Base-by-base conservation (phyloP, 495 filamentous ascomycete genomes). In the Aspergillus indologenus region DNA sequence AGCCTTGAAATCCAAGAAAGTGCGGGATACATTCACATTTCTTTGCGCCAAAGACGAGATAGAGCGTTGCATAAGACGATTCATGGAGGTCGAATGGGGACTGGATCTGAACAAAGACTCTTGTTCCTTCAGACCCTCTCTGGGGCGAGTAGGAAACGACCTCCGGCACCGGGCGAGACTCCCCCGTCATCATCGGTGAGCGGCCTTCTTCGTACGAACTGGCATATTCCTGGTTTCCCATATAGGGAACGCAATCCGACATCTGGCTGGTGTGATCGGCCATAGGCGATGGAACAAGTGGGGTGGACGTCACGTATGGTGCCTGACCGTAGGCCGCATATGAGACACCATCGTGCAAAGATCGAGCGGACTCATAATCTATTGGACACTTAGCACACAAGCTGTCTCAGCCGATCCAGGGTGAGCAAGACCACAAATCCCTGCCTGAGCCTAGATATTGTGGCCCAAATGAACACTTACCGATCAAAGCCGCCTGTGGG, bases 31-130 rank as follows among this genome's bases (percentile, higher is more conserved):
- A 86, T 43, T 79, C 75, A 70, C 84, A 87, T 70, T 83, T 81
- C 63, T 86, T 82, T 6, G 83, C 79, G 9, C 90, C 93, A 68
- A 97, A 96, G 31, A 86, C 83, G 22, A 97, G 72, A 61, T 78
- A 85, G 60, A 90, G 82, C 43, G 75, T 78, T 1, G 82, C 77
- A 21, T 79, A 69, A 3, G 81, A 76, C 3, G 83, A 77, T 19
- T 81, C 78, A 63, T 87, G 77, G 19, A 86, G 72, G 61, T 96
- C 90, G 69, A 88, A 89, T 26, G 85, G 81, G 14, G 85, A 87
- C 60, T 84, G 83, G 47, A 96, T 83, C 68, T 89, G 85, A 52
- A 96, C 81, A 45, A 80, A 75, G 8, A 97, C 75, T 60, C 83
- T 81, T 15, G 87, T 87, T 52, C 89, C 90, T 67, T 82, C 79